Conservation (phyloP, 1,284 basidiomycete species). For the Coriolopsis trogii region DNA sequence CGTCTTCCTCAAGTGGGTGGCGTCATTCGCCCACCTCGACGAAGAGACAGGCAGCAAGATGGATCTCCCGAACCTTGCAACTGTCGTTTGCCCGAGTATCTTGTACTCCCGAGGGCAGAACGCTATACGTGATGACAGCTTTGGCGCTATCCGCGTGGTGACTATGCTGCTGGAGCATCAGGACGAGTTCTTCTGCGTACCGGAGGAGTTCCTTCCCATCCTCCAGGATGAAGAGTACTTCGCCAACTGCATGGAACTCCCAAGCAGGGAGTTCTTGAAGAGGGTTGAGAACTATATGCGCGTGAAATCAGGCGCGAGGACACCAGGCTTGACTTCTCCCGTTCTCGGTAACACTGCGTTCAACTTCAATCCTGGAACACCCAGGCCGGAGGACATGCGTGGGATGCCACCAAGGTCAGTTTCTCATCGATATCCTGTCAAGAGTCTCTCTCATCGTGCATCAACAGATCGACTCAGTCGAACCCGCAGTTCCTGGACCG, state of each 20-base stretch:
- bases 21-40: conserved; percentile 97
- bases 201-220: conserved; percentile 82
- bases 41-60: conserved; percentile 99
- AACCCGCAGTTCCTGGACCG: conserved; percentile 39
- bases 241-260: conserved; percentile 77
- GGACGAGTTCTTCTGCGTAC: conserved; percentile 92
- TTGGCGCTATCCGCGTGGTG: conserved; percentile 87
- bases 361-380: conserved; percentile 31
- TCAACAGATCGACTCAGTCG: conserved; percentile 27
- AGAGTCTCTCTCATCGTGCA: neutral
- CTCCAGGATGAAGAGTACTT: conserved; percentile 89
- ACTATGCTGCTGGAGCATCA: conserved; percentile 89
- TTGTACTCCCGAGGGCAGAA: conserved; percentile 87
- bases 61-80: conserved; percentile 97
- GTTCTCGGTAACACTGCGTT: conserved; percentile 34
- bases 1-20: conserved; percentile 99
- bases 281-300: conserved; percentile 82
- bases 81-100: conserved; percentile 96
- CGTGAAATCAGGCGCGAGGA: conserved; percentile 47
- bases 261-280: conserved; percentile 89
- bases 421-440: neutral
- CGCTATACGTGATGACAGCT: conserved; percentile 91
- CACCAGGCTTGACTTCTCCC: conserved; percentile 40
- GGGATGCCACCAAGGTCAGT: conserved; percentile 33
- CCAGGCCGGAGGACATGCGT: conserved; percentile 32